Base-by-base conservation (phyloP, 2,329 filamentous ascomycete species). In the Domatiomyces globalis region DNA sequence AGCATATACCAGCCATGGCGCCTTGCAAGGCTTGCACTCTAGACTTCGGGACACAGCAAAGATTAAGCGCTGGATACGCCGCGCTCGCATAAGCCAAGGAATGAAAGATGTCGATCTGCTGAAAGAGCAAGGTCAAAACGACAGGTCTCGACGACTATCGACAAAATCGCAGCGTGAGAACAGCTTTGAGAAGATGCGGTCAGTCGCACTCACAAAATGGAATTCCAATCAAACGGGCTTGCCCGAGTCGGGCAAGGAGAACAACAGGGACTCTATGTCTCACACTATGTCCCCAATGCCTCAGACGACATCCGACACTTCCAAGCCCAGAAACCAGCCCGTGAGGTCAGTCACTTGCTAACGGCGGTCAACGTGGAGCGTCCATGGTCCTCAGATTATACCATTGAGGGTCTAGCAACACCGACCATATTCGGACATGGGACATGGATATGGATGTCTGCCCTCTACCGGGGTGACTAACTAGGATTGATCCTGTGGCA, bases 1-100 rank as follows among this genome's bases (percentile, higher is more conserved):
- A 5, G 68, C 67, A 1, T 73, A 69, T 45, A 60, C 66, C 1
- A 62, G 67, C 57, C 72, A 72, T 55, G 71, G 71, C 4, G 52
- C 70, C 1, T 65, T 71, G 19, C 66, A 68, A 12, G 67, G 72
- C 49, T 58, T 69, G 9, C 62, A 61, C 53, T 70, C 71, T 54
- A 63, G 65, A 36, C 22, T 54, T 25, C 54, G 53, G 46, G 60
- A 61, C 49, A 61, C 58, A 7, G 63, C 66, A 46, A 66, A 69
- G 48, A 67, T 69, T 0, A 68, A 67, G 3, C 60, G 59, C 22
- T 69, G 65, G 53, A 57, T 71, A 15, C 64, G 68, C 7, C 58
- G 64, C 3, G 60, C 54, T 10, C 49, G 60, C 29, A 60, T 60
- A 15, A 48, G 52, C 9, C 57, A 61, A 50, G 60, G 58, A 4